These are phyloP conservation scores for Nitzschia sp. DNA, from an alignment of 108 stramenopile species.

Conservation along the genomic window DNA sequence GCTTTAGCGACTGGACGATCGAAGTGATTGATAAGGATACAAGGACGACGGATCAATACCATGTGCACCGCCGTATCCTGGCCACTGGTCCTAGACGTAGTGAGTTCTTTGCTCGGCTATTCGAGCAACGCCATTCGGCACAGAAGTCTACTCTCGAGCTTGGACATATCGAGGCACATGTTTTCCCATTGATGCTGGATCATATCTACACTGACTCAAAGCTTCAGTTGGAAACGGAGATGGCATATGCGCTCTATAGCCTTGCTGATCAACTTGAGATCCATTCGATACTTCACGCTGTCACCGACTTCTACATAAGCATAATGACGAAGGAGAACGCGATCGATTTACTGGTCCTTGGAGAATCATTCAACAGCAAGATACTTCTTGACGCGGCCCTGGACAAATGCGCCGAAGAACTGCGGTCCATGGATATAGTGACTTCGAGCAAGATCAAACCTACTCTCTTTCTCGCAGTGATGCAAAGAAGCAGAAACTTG, in stretches of 20 bases:
- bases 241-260: conserved; percentile 29
- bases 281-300: conserved; percentile 9
- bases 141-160: conserved; percentile 14
- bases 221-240: conserved; percentile 12
- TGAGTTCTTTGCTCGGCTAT: conserved; percentile 51
- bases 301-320: conserved; percentile 26
- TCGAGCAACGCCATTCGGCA: conserved; percentile 8
- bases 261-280: conserved; percentile 36
- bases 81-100: conserved; percentile 49
- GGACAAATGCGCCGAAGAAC: conserved; percentile 14
- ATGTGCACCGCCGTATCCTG: conserved; percentile 53
- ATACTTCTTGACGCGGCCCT: conserved; percentile 25
- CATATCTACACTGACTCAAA: conserved; percentile 31
- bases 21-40: conserved; percentile 26
- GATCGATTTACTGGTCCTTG: conserved; percentile 22
- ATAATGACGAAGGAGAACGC: conserved; percentile 25
- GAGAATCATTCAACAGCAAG: conserved; percentile 15
- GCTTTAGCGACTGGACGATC: conserved; percentile 56
- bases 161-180: conserved; percentile 23
- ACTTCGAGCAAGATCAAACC: conserved; percentile 21
- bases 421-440: conserved; percentile 21
- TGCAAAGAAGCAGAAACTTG: not conserved
- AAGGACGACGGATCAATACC: conserved; percentile 14
- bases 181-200: conserved; percentile 40
- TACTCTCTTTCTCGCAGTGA: not conserved